phyloP scores from a whole-genome alignment of 306 rosid genomes.

The Notholithocarpus densiflorus region DNA sequence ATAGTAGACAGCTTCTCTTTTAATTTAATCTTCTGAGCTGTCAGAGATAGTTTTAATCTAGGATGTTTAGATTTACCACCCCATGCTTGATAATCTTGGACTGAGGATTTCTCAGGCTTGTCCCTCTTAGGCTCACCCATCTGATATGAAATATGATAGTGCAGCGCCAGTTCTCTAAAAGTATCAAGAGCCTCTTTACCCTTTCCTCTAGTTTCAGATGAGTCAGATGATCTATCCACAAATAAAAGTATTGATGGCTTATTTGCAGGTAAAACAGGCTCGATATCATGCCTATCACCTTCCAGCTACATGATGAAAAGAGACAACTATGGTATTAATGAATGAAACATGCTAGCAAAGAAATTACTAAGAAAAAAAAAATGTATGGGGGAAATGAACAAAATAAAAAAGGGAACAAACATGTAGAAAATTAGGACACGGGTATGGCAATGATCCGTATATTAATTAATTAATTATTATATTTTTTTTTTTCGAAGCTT shows the following conservation, averaged over 20 bases:
- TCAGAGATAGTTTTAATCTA: slow-evolving; percentile 50
- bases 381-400: neutral
- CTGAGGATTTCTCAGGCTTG: slow-evolving; percentile 33
- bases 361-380: neutral
- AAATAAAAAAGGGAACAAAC: neutral
- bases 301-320: slow-evolving; percentile 62
- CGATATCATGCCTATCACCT: slow-evolving; percentile 45
- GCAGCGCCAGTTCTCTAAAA: slow-evolving; percentile 67
- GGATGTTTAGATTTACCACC: slow-evolving; percentile 54
- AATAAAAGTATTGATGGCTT: slow-evolving; percentile 76
- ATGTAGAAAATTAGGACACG: neutral
- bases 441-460: too few relatives aligned
- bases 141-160: slow-evolving; percentile 38
- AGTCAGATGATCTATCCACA: slow-evolving; percentile 80
- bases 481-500: too few relatives aligned
- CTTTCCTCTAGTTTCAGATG: slow-evolving; percentile 49
- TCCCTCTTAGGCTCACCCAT: slow-evolving; percentile 30
- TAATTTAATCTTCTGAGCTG: slow-evolving; percentile 48
- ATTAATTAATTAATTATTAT: too few relatives aligned
- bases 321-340: neutral
- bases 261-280: slow-evolving; percentile 64
- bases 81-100: slow-evolving; percentile 35
- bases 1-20: slow-evolving; percentile 59
- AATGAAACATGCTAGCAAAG: neutral
- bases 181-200: slow-evolving; percentile 63